Evolutionary conservation across 139 green algal genomes (phyloP).

Genomic region (Parachlorella kessleri): DNA sequence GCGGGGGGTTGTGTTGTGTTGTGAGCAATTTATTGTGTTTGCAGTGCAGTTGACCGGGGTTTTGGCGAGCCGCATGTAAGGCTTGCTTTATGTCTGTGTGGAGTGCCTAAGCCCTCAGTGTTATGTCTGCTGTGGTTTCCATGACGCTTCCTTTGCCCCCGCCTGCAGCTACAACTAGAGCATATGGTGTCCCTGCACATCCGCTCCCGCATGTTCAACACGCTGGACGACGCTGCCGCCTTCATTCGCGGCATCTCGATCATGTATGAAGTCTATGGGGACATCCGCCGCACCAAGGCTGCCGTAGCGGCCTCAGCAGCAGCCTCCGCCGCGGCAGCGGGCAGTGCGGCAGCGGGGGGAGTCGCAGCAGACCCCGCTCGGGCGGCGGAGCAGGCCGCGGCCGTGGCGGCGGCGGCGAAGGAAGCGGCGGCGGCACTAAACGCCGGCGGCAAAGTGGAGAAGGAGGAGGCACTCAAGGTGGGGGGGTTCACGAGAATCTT

Average conservation of each 20-base stretch:
- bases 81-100: too few relatives aligned
- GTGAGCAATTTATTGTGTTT: too few relatives aligned
- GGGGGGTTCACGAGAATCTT: too few relatives aligned
- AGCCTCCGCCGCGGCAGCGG: neutral
- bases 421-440: neutral
- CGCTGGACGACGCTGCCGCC: conserved; percentile 13
- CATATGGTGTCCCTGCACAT: conserved; percentile 27
- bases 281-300: neutral
- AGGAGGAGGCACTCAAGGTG: too few relatives aligned
- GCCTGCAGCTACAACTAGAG: conserved; percentile 20
- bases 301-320: neutral
- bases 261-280: conserved; percentile 13
- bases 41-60: too few relatives aligned
- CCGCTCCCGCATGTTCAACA: conserved; percentile 22
- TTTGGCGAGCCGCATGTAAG: too few relatives aligned
- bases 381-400: neutral
- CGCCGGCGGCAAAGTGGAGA: too few relatives aligned
- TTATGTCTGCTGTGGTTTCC: too few relatives aligned
- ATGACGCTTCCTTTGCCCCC: too few relatives aligned
- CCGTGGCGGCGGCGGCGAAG: neutral
- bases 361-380: neutral
- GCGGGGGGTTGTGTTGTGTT: too few relatives aligned
- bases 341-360: too few relatives aligned
- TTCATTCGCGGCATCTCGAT: conserved; percentile 1
- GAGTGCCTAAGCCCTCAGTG: too few relatives aligned